A percentile compares a stretch with the other conserved stretches of the same genome.
Evolutionary conservation across 495 filamentous ascomycete species (phyloP).

Genomic region (Neurospora sp.): DNA sequence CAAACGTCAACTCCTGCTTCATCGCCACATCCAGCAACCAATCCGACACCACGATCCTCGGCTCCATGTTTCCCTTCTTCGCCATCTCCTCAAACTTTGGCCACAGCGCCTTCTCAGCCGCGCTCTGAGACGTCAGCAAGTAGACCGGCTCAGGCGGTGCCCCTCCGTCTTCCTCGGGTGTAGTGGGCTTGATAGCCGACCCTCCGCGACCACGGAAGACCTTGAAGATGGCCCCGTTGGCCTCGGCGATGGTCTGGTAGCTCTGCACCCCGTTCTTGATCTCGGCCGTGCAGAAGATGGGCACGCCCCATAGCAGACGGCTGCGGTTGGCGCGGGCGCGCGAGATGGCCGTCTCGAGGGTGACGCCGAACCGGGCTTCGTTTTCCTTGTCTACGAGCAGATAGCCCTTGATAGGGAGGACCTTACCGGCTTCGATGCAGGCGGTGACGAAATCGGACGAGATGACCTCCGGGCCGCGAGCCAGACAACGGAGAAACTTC

Average conservation of each 20-base stretch:
- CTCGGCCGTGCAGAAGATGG: slow-evolving; percentile 68
- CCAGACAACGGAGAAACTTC: slow-evolving; percentile 85
- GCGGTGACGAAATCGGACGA: slow-evolving; percentile 68
- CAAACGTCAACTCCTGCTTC: slow-evolving; percentile 63
- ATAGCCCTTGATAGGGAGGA: slow-evolving; percentile 51
- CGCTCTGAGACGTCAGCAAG: slow-evolving; percentile 53
- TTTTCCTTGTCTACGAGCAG: slow-evolving; percentile 57
- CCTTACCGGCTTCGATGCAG: slow-evolving; percentile 49
- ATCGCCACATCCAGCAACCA: slow-evolving; percentile 88
- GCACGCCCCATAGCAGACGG: slow-evolving; percentile 58
- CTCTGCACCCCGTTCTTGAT: slow-evolving; percentile 74
- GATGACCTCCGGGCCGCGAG: slow-evolving; percentile 64
- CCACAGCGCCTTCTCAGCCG: slow-evolving; percentile 69
- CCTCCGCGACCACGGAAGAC: slow-evolving; percentile 66
- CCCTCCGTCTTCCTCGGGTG: slow-evolving; percentile 45
- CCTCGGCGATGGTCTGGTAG: slow-evolving; percentile 71
- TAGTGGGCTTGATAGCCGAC: slow-evolving; percentile 46
- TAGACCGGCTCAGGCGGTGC: slow-evolving; percentile 60
- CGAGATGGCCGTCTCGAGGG: slow-evolving; percentile 50
- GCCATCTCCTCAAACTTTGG: slow-evolving; percentile 69
- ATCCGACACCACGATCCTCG: slow-evolving; percentile 68
- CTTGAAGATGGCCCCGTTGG: slow-evolving; percentile 76
- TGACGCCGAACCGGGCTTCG: slow-evolving; percentile 60
- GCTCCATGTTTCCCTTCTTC: slow-evolving; percentile 54
- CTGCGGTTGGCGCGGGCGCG: slow-evolving; percentile 68